Evolutionary conservation across 2,329 filamentous ascomycete species (phyloP), one percentile per base, ranked within the genome.

Genomic region (Annulohypoxylon truncatum): DNA sequence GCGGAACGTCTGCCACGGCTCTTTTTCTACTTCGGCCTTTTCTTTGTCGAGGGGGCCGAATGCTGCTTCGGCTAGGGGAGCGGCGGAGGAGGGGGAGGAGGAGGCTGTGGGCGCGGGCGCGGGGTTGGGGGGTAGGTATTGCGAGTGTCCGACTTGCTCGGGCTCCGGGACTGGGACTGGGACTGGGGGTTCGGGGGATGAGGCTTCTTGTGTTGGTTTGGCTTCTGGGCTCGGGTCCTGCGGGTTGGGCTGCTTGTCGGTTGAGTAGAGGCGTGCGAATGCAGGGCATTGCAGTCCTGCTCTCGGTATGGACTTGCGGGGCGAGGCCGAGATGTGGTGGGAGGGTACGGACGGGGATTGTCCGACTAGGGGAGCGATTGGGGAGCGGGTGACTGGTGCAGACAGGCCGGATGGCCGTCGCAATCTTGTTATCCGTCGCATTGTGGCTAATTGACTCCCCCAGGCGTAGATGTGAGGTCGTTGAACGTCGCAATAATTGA

Each of bases 381-480:
- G 31, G 48, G 66, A 61, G 58, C 33, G 58, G 12, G 68, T 47
- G 13, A 61, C 50, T 9, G 65, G 50, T 10, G 55, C 26, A 28
- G 38, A 47, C 20, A 74, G 67, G 58, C 73, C 57, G 5, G 70
- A 73, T 7, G 70, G 73, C 68, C 71, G 67, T 59, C 70, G 68
- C 38, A 77, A 56, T 59, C 74, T 71, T 28, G 74, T 54, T 77
- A 77, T 74, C 33, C 74, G 72, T 42, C 75, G 73, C 76, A 78
- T 74, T 44, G 50, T 62, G 38, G 26, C 40, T 18, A 59, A 66
- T 61, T 51, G 42, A 33, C 20, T 35, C 22, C 20, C n/a, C 4
- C 15, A 8, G 42, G 20, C 13, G 10, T 12, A 6, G 2, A 28
- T 18, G 13, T 42, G 8, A 42, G 9, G 18, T 13, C 29, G 46